phyloP scores from a whole-genome alignment of 768 basidiomycete genomes.

The Suillus weaverae region DNA sequence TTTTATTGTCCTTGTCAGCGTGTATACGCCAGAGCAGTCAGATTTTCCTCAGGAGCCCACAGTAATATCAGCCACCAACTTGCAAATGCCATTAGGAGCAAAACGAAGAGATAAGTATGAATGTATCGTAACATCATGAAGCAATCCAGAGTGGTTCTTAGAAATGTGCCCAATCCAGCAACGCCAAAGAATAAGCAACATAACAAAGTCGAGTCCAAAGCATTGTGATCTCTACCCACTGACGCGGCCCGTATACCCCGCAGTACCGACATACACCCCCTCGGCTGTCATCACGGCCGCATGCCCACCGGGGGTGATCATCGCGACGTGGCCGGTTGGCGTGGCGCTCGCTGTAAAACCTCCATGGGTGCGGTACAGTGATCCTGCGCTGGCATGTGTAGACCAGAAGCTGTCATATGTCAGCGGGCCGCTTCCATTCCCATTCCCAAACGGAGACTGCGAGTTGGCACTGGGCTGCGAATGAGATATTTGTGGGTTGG shows the following conservation, averaged over 20 bases:
- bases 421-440: constrained; percentile 24
- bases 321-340: constrained; percentile 29
- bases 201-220: neutral
- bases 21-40: neutral
- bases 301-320: constrained; percentile 33
- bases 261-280: constrained; percentile 32
- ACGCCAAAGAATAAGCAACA: neutral
- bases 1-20: neutral
- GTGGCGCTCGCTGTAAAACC: constrained; percentile 29
- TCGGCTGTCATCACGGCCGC: constrained; percentile 33
- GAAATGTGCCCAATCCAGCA: neutral
- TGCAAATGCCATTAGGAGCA: neutral
- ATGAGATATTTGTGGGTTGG: constrained; percentile 5
- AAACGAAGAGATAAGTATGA: neutral
- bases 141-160: constrained; percentile 1
- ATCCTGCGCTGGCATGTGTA: constrained; percentile 41
- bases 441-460: constrained; percentile 27
- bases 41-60: neutral
- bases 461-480: neutral
- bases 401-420: constrained; percentile 71
- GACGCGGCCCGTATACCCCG: constrained; percentile 3
- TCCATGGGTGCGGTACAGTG: constrained; percentile 31
- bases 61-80: neutral
- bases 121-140: constrained; percentile 1
- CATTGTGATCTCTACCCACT: neutral